Base-by-base conservation (phyloP, 495 filamentous ascomycete species). In the Physcia stellaris region DNA sequence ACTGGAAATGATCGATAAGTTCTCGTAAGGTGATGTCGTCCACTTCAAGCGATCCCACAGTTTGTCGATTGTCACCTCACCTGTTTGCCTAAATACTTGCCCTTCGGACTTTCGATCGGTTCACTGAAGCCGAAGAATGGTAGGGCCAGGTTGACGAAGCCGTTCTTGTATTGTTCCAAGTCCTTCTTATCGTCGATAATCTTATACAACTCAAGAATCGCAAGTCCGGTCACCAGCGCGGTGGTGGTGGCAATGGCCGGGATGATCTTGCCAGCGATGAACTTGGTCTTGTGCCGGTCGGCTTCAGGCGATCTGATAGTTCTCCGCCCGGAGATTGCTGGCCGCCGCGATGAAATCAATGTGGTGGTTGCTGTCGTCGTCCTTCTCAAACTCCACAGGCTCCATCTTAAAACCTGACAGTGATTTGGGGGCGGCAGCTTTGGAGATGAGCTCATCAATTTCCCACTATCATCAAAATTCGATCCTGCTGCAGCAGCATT, bases 201-300 rank as follows among this genome's bases (percentile, higher is more conserved):
- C 75, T 99, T 99, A 76, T 82, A 94, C 21, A 96, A 66, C 66
- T 99, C 92, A 26, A 96, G 64, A 35, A 87, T 68, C 31, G 96
- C 87, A 23, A 99, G 67, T 37, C 92, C 92, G 2, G 92, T 96
- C 27, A 95, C 87, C 18, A 99, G 67, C 9, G 92, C 87, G 15
- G 92, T 99, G 10, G 92, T 94, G 11, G 90, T 98, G 39, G 86
- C 92, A 61, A 99, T 99, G 30, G 92, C 92, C 23, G 92, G 92
- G 49, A 99, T 96, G 49, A 99, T 99, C 70, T 96, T 99, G 55
- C 92, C 92, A 18, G 92, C 92, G 60, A 99, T 96, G 61, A 96
- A 95, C 63, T 99, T 99, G 40, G 87, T 99, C 73, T 86, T 86
- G 70, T 95, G 92, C 37, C 83, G 72, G 52, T 99, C 86, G 0